Evolutionary conservation across 441 rosid genomes (phyloP).

Genomic region (Flueggea neowawraea): DNA sequence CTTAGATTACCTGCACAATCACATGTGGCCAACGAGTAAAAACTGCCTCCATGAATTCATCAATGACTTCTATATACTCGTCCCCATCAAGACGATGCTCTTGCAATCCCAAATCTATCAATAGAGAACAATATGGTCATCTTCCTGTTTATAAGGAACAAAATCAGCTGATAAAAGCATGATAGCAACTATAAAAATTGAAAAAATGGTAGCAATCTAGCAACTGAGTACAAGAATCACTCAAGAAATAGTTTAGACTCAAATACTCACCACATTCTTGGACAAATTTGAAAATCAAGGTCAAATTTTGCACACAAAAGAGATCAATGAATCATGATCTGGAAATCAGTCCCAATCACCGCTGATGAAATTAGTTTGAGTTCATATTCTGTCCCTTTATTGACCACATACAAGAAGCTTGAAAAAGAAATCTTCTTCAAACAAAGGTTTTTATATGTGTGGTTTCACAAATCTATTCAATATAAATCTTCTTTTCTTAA

Average conservation of each 20-base stretch:
- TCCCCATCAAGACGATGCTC: slow-evolving; percentile 86
- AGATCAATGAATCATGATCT: too few relatives aligned
- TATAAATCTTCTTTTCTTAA: too few relatives aligned
- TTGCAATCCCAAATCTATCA: slow-evolving; percentile 93
- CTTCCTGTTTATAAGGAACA: background rate
- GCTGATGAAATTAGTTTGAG: too few relatives aligned
- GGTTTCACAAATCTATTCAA: too few relatives aligned
- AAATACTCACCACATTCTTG: background rate
- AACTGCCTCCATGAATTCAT: slow-evolving; percentile 99
- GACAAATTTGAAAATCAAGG: too few relatives aligned
- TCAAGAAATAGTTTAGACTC: slow-evolving; percentile 9
- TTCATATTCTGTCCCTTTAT: too few relatives aligned
- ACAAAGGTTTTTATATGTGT: too few relatives aligned
- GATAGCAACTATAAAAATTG: background rate
- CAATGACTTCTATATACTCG: slow-evolving; percentile 69
- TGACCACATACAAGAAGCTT: too few relatives aligned
- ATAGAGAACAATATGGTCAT: slow-evolving; percentile 18
- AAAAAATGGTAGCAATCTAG: slow-evolving; percentile 2
- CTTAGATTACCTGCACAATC: slow-evolving; percentile 81
- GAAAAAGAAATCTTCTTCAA: too few relatives aligned
- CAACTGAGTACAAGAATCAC: background rate
- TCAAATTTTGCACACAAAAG: too few relatives aligned
- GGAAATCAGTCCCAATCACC: too few relatives aligned
- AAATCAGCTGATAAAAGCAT: slow-evolving; percentile 7
- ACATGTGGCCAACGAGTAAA: slow-evolving; percentile 99